These are phyloP conservation scores for Boechera divaricarpa DNA, from an alignment of 345 rosid genomes.

Conservation along the genomic window DNA sequence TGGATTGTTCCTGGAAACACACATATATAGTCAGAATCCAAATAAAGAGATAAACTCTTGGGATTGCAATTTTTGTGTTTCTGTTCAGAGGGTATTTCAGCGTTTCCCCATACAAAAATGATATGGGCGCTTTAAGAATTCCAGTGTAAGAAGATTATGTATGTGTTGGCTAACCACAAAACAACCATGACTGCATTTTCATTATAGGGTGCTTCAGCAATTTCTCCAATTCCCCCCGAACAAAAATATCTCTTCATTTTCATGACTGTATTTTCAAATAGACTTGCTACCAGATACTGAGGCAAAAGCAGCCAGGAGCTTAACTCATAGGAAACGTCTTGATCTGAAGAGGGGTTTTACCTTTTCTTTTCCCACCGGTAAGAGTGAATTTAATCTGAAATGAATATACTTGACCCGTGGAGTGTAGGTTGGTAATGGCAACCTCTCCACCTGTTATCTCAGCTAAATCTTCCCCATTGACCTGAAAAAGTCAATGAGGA, in stretches of 20 bases:
- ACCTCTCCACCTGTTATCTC: constrained; percentile 67
- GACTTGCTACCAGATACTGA: constrained; percentile 19
- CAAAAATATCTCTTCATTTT: neutral
- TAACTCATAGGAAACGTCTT: constrained; percentile 3
- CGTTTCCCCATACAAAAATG: neutral
- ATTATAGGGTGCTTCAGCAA: neutral
- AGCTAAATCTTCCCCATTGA: constrained; percentile 67
- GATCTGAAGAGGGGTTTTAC: constrained; percentile 23
- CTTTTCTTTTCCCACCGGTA: constrained; percentile 31
- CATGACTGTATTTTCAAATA: neutral
- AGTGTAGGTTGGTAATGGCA: constrained; percentile 65
- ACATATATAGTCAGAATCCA: constrained; percentile 28
- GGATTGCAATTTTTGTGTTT: neutral
- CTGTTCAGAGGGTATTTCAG: neutral
- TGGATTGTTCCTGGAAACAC: constrained; percentile 37
- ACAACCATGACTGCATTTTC: constrained; percentile 8
- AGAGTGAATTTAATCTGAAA: constrained; percentile 54
- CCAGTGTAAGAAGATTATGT: neutral
- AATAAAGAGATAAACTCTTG: constrained; percentile 13
- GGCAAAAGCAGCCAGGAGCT: constrained; percentile 2
- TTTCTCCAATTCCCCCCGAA: neutral
- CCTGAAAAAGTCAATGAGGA: constrained; percentile 48
- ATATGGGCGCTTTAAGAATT: neutral
- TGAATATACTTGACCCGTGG: constrained; percentile 63
- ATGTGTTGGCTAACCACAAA: constrained; percentile 1